Conservation (phyloP, 2,329 filamentous ascomycete species). For the Tolypocladium pustulatum region DNA sequence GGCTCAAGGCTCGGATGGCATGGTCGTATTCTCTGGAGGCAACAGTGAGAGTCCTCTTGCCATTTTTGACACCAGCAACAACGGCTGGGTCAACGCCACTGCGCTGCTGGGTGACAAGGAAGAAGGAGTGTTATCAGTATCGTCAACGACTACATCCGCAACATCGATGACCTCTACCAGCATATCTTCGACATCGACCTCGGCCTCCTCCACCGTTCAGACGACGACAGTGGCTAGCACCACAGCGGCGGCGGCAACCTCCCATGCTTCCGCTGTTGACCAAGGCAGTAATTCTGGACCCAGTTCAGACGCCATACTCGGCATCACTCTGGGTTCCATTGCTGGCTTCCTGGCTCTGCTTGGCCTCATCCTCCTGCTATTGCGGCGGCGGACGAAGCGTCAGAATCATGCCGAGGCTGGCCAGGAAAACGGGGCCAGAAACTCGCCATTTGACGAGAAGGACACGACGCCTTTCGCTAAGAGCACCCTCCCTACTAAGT, state of each 20-base stretch:
- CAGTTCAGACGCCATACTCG: constrained; percentile 53
- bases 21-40: constrained; percentile 73
- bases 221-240: constrained; percentile 9
- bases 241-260: neutral
- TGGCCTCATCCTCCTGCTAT: constrained; percentile 58
- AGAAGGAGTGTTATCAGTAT: constrained; percentile 24
- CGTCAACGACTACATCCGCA: constrained; percentile 17
- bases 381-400: constrained; percentile 39
- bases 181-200: constrained; percentile 10
- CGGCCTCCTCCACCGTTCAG: constrained; percentile 7
- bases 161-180: constrained; percentile 7
- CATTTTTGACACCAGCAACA: constrained; percentile 67
- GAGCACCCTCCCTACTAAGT: constrained; percentile 24
- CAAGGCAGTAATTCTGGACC: constrained; percentile 18
- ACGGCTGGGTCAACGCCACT: constrained; percentile 68
- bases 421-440: constrained; percentile 31
- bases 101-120: constrained; percentile 44
- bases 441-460: constrained; percentile 45
- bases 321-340: constrained; percentile 73
- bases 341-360: constrained; percentile 62
- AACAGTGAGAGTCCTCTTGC: constrained; percentile 54
- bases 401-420: constrained; percentile 38
- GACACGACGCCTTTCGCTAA: constrained; percentile 37
- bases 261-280: neutral
- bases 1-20: constrained; percentile 53